These are phyloP conservation scores for Aspergillus indologenus DNA, from an alignment of 495 filamentous ascomycete species.

Conservation along the genomic window DNA sequence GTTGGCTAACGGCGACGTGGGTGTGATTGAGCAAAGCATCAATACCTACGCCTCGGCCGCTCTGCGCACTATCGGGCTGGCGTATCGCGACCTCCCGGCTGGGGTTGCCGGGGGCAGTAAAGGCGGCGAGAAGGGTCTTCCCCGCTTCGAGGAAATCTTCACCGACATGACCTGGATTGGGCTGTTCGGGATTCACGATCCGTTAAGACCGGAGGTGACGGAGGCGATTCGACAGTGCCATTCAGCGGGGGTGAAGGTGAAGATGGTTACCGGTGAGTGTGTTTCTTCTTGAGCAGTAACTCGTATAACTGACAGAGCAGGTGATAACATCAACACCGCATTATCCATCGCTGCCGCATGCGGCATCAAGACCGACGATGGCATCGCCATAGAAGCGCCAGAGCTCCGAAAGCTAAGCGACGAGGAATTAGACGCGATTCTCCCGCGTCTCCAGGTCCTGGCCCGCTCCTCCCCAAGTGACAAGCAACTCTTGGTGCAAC, in stretches of 20 bases:
- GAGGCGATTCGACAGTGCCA: conserved; percentile 63
- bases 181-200: conserved; percentile 74
- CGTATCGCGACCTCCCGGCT: conserved; percentile 71
- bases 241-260: conserved; percentile 68
- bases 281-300: no score
- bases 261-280: conserved; percentile 75
- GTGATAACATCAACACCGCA: conserved; percentile 46
- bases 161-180: conserved; percentile 59
- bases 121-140: conserved; percentile 41
- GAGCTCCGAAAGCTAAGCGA: conserved; percentile 62
- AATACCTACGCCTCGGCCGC: conserved; percentile 68
- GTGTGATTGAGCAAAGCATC: conserved; percentile 54
- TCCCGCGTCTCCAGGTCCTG: conserved; percentile 60
- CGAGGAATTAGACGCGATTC: conserved; percentile 54
- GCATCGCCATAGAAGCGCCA: conserved; percentile 58
- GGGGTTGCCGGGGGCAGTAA: conserved; percentile 62
- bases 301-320: no score
- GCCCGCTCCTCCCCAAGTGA: conserved; percentile 65
- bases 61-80: conserved; percentile 72
- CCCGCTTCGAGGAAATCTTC: conserved; percentile 25
- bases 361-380: conserved; percentile 42
- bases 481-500: conserved; percentile 67
- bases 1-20: conserved; percentile 17
- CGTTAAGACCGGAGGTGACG: conserved; percentile 66
- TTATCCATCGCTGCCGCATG: conserved; percentile 63